Evolutionary conservation across 139 green algal species (phyloP).

Genomic region (Tetraselmis striata): DNA sequence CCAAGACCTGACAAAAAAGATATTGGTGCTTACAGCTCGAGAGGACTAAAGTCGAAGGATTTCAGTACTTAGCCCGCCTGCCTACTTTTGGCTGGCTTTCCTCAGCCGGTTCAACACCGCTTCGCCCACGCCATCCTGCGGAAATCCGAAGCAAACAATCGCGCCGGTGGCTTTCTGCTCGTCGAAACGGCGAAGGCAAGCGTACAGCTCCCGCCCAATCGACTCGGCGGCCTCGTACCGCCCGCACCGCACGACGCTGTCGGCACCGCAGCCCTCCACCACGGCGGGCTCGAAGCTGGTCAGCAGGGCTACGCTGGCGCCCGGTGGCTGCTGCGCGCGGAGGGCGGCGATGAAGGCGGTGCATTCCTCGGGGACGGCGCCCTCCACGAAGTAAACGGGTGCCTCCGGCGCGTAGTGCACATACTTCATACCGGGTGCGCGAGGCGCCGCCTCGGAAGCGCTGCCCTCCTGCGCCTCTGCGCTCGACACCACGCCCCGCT

Average conservation of each 20-base stretch:
- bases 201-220: background rate
- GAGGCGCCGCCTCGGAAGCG: conserved; percentile 38
- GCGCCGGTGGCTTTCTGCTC: background rate
- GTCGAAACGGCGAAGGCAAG: background rate
- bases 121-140: background rate
- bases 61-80: too few relatives aligned
- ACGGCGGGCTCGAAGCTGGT: background rate
- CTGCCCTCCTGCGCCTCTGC: conserved; percentile 22
- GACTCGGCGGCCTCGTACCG: background rate
- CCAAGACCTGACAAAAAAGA: too few relatives aligned
- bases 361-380: background rate
- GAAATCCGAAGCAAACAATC: background rate
- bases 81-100: background rate
- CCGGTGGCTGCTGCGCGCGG: too few relatives aligned
- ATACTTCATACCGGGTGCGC: conserved; percentile 63
- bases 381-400: conserved; percentile 28
- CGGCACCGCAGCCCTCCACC: background rate
- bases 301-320: background rate
- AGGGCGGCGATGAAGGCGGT: background rate
- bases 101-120: background rate
- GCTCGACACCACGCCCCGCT: background rate
- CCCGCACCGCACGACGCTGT: background rate
- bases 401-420: conserved; percentile 48
- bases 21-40: too few relatives aligned
- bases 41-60: too few relatives aligned